Evolutionary conservation across 139 green algal species (phyloP), one percentile per base, ranked within the genome.

Genomic region (Micromonas commoda): DNA sequence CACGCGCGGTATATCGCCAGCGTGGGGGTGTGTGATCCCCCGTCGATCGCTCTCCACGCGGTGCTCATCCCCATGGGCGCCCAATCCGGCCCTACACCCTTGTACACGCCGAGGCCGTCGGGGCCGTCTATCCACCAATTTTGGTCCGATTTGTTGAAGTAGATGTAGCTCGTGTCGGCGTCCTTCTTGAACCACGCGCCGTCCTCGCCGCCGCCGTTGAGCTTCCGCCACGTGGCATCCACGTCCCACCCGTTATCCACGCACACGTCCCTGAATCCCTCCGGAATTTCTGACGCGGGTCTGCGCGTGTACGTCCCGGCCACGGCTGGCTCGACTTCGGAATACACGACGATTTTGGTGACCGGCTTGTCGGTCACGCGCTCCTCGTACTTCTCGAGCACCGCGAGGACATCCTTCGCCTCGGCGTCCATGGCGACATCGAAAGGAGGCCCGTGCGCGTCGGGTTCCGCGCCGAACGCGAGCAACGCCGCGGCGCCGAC

Each of bases 401-500:
- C 45, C 45, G 9, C 16, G 9, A 57, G 16, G 9, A 57, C 45
- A 16, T 57, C 45, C 45, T 16, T 57, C 45, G 45, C 45, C 45
- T 57, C 45, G 45, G 45, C 9, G 9, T 57, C 9, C 45, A 16
- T 57, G 9, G 45, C 45, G 45, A 57, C 45, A 16, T 57, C 45
- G 45, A 9, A 16, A 9, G 45, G 45, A 9, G 45, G 45, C 45
- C 45, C 45, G 45, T 57, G 9, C 45, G 45, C 45, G 45, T 57
- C 66, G 5, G 66, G 28, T 5, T 73, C 66, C 32, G 77, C 78
- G 26, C 82, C 82, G 23, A 39, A 73, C 2, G 37, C 52, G 2
- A 87, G 75, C 23, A 87, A 76, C 28, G 79, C 82, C 32, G 51
- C 51, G 0, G 82, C 82, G 28, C 74, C 79, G 0, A 77, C 35